Evolutionary conservation across 1,284 basidiomycete genomes (phyloP).

Genomic region (Blastosporella zonata): DNA sequence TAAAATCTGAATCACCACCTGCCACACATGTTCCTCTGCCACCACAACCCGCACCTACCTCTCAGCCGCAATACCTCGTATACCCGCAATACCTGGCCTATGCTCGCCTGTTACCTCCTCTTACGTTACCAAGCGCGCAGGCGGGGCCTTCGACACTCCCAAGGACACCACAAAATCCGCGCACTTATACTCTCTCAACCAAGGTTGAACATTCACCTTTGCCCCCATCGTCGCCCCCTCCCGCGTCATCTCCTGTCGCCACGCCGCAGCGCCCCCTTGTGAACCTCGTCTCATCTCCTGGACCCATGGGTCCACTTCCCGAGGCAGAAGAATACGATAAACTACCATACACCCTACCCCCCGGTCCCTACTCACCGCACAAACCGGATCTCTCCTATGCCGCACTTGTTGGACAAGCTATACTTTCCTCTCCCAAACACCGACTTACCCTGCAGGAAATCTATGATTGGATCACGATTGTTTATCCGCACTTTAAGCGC

Average conservation of each 20-base stretch:
- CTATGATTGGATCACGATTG: conserved; percentile 92
- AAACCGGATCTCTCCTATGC: conserved; percentile 91
- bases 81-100: conserved; percentile 35
- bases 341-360: conserved; percentile 74
- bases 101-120: conserved; percentile 30
- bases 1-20: conserved; percentile 39
- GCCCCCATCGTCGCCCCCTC: conserved; percentile 50
- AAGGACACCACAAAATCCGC: conserved; percentile 40
- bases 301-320: conserved; percentile 62
- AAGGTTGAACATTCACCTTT: conserved; percentile 33
- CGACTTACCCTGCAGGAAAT: conserved; percentile 93
- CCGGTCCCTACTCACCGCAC: conserved; percentile 73
- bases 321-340: conserved; percentile 56
- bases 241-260: conserved; percentile 49
- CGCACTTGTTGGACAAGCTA: conserved; percentile 93
- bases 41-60: conserved; percentile 21
- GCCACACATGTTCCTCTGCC: conserved; percentile 28
- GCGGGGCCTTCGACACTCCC: conserved; percentile 31
- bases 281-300: conserved; percentile 78
- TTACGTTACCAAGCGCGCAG: conserved; percentile 28
- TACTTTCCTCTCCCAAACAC: conserved; percentile 81
- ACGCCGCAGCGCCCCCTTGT: conserved; percentile 54
- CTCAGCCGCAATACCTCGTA: conserved; percentile 29
- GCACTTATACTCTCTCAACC: conserved; percentile 25
- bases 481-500: conserved; percentile 90